Evolutionary conservation across 2,329 filamentous ascomycete genomes (phyloP), one percentile per base, ranked within the genome.

Genomic region (Parascedosporium putredinis): DNA sequence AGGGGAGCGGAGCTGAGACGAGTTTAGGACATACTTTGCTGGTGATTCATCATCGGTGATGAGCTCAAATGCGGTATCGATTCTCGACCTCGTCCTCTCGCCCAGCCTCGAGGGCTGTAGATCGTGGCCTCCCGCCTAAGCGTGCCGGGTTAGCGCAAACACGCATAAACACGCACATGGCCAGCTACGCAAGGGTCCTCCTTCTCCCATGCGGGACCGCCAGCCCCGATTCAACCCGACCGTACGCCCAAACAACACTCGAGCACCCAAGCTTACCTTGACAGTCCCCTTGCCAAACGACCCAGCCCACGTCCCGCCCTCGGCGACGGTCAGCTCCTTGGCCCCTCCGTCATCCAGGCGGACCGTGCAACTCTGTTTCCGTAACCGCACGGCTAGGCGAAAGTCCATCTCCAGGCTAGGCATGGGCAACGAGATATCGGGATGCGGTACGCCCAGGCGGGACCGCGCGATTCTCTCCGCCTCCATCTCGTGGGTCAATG

Each of bases 301-400:
- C 5, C 70, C 73, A 6, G 67, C 69, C 71, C 72, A 76, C 9
- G 60, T 63, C 2, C 73, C 72, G 8, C 67, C 67, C 6, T 65
- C 65, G 47, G 75, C 70, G 10, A 71, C 71, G 24, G 72, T 72
- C 59, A 73, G 74, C 55, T 75, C 73, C 51, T 72, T 67, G 12
- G 36, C 46, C 4, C 22, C 50, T 18, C 48, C 16, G 18, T 40
- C 29, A 8, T 48, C 16, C 24, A 20, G 22, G 24, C 23, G 29
- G 8, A 33, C 33, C 44, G 16, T 24, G 14, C 36, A 20, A 20
- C 45, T 2, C 6, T 47, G 9, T 9, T 40, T 16, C 23, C 9
- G n/a, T 22, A 47, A 50, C 16, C 61, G 62, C 12, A 75, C 71
- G 36, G 69, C 68, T 58, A 76, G 69, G 50, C 72, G 70, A 55